Conservation (phyloP, 75 land plant genomes). For the Isoetes taiwanensis region DNA sequence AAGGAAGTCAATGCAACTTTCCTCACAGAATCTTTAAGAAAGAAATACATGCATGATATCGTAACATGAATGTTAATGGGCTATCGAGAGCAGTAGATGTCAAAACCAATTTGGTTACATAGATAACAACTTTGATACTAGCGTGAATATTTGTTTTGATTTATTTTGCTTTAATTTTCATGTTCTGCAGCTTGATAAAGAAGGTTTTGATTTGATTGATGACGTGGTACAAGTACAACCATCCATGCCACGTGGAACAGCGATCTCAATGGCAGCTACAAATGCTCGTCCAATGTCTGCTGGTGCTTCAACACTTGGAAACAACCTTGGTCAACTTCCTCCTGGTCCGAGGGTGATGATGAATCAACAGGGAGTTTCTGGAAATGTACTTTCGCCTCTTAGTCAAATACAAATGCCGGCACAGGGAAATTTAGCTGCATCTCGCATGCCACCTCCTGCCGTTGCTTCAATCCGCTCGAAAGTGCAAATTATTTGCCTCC, state of each 20-base stretch:
- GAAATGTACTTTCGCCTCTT: constrained; percentile 18
- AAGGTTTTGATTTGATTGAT: constrained; percentile 44
- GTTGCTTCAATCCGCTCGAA: constrained; percentile 32
- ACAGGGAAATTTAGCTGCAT: constrained; percentile 26
- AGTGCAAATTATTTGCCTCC: constrained; percentile 35
- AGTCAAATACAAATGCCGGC: constrained; percentile 23
- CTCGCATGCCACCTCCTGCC: constrained; percentile 51
- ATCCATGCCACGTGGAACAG: constrained; percentile 17
- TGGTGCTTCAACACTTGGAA: constrained; percentile 31
- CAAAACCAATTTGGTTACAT: too few species aligned
- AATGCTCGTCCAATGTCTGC: constrained; percentile 33
- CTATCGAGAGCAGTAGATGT: too few species aligned
- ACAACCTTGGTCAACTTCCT: constrained; percentile 27
- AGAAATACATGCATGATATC: too few species aligned
- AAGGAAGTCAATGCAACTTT: too few species aligned
- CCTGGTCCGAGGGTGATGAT: constrained; percentile 20
- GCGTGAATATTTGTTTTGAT: too few species aligned
- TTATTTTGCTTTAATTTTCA: too few species aligned
- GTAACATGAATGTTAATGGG: too few species aligned
- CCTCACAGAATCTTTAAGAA: too few species aligned
- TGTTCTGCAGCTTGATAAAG: constrained; percentile 49
- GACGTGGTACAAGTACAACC: constrained; percentile 50
- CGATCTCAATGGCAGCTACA: constrained; percentile 24
- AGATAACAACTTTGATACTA: too few species aligned
- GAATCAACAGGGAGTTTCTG: constrained; percentile 25